Percentiles rank a stretch among this genome's conserved stretches.
These are phyloP conservation scores for Trichoderma hamatum DNA, from an alignment of 2,329 filamentous ascomycete species.

Conservation along the genomic window DNA sequence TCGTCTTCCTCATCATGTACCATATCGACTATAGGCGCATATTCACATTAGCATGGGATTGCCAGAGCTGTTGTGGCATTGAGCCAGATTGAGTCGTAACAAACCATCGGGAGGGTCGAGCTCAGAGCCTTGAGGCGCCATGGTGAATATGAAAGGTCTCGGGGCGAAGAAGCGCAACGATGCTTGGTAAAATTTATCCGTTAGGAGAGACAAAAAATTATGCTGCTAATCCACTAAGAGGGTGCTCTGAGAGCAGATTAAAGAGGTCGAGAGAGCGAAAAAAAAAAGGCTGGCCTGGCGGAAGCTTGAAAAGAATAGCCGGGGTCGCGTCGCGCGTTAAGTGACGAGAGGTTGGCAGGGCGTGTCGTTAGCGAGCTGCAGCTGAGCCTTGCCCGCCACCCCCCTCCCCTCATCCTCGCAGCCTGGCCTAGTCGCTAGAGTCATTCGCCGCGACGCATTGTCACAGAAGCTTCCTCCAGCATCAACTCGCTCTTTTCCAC, in stretches of 20 bases:
- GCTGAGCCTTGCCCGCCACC: constrained; percentile 17
- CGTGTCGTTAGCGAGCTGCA: constrained; percentile 12
- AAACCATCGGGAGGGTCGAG: constrained; percentile 43
- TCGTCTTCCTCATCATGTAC: constrained; percentile 70
- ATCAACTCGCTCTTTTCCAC: constrained; percentile 5
- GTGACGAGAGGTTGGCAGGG: constrained; percentile 31
- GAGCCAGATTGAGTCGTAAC: constrained; percentile 22
- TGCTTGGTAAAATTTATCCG: not conserved
- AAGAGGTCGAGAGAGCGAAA: not conserved
- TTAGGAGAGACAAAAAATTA: not conserved
- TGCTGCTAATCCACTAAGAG: not conserved
- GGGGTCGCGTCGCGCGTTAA: constrained; percentile 46
- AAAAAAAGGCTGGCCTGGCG: constrained; percentile 6
- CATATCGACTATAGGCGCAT: constrained; percentile 41
- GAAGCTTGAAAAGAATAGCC: constrained; percentile 37
- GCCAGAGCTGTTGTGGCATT: not conserved
- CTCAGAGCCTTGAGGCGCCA: constrained; percentile 44
- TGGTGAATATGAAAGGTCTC: constrained; percentile 27
- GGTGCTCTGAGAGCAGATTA: not conserved
- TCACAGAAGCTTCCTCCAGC: constrained; percentile 10
- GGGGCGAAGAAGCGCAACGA: not conserved
- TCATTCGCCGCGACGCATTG: constrained; percentile 6
- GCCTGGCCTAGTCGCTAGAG: constrained; percentile 3
- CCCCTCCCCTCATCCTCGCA: constrained; percentile 19
- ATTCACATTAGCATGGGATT: constrained; percentile 3